These are phyloP conservation scores for Aspergillaceae sp. DNA, from an alignment of 2,329 filamentous ascomycete species.

Conservation along the genomic window DNA sequence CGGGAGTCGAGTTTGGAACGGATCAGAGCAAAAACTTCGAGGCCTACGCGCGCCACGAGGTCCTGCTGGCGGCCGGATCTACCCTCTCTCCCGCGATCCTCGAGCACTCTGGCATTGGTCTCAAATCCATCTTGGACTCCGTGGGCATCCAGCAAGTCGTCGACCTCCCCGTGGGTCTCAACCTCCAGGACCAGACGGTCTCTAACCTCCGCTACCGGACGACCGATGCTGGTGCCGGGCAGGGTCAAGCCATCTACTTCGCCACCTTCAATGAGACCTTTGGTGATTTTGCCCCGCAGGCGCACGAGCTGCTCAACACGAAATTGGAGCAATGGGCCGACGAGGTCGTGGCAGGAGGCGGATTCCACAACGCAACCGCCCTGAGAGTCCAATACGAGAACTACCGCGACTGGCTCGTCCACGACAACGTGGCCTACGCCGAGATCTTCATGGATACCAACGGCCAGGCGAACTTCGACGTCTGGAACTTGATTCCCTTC, in stretches of 20 bases:
- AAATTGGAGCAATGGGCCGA: conserved; percentile 20
- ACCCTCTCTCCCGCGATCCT: conserved; percentile 18
- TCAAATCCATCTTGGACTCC: conserved; percentile 9
- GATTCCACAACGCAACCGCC: conserved; percentile 19
- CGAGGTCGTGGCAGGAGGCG: conserved; percentile 16
- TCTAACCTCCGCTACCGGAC: conserved; percentile 11
- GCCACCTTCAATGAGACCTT: conserved; percentile 20
- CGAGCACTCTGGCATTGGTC: conserved; percentile 22
- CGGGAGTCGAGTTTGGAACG: conserved; percentile 20
- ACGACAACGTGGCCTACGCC: conserved; percentile 17
- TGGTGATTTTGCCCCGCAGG: conserved; percentile 11
- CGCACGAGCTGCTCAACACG: conserved; percentile 13
- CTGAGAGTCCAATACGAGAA: conserved; percentile 18
- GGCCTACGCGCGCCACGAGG: conserved; percentile 16
- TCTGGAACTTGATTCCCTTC: conserved; percentile 24
- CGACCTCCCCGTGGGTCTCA: conserved; percentile 22
- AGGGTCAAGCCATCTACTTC: conserved; percentile 21
- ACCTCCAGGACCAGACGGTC: conserved; percentile 23
- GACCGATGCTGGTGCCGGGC: conserved; percentile 8
- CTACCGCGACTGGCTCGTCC: conserved; percentile 20
- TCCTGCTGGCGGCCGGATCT: conserved; percentile 21
- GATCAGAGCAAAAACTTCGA: conserved; percentile 13
- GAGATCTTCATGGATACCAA: conserved; percentile 22
- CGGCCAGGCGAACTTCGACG: conserved; percentile 16
- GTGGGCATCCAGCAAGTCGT: conserved; percentile 13